Percentiles rank a stretch among this genome's conserved stretches.
Evolutionary conservation across 2,329 filamentous ascomycete species (phyloP).

Genomic region (Xylaria sp.): DNA sequence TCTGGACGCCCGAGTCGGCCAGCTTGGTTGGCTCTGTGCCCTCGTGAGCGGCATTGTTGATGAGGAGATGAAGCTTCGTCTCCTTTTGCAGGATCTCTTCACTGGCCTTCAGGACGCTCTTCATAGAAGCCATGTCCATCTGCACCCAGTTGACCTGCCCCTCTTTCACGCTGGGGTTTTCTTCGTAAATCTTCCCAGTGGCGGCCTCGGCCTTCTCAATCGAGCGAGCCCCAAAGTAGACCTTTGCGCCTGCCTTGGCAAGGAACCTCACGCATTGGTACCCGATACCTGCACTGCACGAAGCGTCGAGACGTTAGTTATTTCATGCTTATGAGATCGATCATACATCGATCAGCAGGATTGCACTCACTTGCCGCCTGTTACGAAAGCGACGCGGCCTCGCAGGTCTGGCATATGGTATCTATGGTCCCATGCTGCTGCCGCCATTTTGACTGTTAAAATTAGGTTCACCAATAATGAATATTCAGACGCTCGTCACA

Average conservation of each 20-base stretch:
- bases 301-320: not conserved
- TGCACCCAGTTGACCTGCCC: slow-evolving; percentile 12
- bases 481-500: not conserved
- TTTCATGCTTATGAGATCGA: too few relatives aligned
- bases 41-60: slow-evolving; percentile 15
- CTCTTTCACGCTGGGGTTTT: not conserved
- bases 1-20: slow-evolving; percentile 5
- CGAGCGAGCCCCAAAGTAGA: slow-evolving; percentile 14
- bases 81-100: not conserved
- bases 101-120: not conserved
- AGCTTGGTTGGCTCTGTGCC: slow-evolving; percentile 8
- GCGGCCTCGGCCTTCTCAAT: slow-evolving; percentile 1
- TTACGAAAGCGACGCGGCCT: slow-evolving; percentile 2
- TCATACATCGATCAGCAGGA: too few relatives aligned
- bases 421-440: slow-evolving; percentile 11
- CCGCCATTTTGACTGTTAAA: not conserved
- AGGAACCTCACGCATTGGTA: slow-evolving; percentile 10
- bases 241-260: slow-evolving; percentile 10
- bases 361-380: slow-evolving; percentile 11
- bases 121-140: slow-evolving; percentile 6
- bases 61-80: not conserved
- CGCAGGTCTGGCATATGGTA: slow-evolving; percentile 11
- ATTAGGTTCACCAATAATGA: not conserved
- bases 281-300: slow-evolving; percentile 8
- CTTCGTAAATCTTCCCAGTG: slow-evolving; percentile 3